phyloP scores from a whole-genome alignment of 1,139 yeast species.

The Taphrina confusa region DNA sequence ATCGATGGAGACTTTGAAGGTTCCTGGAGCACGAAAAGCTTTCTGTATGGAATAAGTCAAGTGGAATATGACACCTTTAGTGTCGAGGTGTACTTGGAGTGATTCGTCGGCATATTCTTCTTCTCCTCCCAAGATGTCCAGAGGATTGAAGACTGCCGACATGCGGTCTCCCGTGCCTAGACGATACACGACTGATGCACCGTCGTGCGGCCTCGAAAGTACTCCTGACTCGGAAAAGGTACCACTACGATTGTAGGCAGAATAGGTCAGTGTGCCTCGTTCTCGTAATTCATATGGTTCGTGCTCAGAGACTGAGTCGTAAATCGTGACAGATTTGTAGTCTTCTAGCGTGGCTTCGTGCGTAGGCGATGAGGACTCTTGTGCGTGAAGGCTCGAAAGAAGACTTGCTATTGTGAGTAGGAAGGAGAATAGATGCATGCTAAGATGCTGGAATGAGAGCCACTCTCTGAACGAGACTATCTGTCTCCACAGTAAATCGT shows the following conservation, averaged over 20 bases:
- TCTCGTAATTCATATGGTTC: conserved; percentile 5
- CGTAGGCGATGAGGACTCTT: neutral
- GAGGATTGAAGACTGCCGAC: neutral
- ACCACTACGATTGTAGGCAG: conserved; percentile 5
- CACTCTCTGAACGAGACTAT: no score
- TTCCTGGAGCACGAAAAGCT: neutral
- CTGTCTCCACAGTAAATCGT: no score
- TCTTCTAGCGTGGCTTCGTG: conserved; percentile 3
- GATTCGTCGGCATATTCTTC: neutral
- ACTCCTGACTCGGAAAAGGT: conserved; percentile 10
- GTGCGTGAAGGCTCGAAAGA: neutral
- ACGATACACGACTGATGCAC: conserved; percentile 1
- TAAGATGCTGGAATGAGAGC: no score
- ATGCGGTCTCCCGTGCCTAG: conserved; percentile 12
- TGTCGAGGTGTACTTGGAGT: conserved; percentile 6
- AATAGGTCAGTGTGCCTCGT: conserved; percentile 7
- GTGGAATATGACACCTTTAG: conserved; percentile 15
- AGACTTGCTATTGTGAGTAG: neutral
- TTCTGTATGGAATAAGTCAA: neutral
- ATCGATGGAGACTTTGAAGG: neutral
- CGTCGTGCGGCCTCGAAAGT: conserved; percentile 33
- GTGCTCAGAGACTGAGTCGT: neutral
- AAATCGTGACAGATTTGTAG: conserved; percentile 12
- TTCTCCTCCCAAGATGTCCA: neutral
- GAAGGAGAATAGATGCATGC: neutral